Percentiles rank a stretch among this genome's conserved stretches.
Evolutionary conservation across 139 green algal species (phyloP).

Genomic region (Tetradesmus lagerheimii): DNA sequence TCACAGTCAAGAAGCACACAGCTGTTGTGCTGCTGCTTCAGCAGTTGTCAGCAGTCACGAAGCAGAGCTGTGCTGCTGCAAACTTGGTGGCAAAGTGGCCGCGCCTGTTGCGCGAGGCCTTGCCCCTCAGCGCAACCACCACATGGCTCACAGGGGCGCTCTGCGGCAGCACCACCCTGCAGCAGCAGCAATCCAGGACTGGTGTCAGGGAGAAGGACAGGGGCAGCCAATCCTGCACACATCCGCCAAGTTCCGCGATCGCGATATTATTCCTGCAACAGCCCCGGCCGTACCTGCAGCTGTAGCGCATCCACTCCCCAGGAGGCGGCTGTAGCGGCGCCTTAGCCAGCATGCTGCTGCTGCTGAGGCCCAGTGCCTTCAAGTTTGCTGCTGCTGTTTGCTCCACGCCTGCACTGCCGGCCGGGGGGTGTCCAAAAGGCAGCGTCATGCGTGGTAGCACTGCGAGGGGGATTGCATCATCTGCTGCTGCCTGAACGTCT

Average conservation of each 20-base stretch:
- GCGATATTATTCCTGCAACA: not conserved
- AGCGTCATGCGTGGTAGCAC: slow-evolving; percentile 10
- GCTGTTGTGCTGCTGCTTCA: no score
- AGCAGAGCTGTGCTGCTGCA: slow-evolving; percentile 1
- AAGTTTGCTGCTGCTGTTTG: slow-evolving; percentile 4
- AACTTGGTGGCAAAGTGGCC: slow-evolving; percentile 34
- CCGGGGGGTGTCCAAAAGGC: slow-evolving; percentile 35
- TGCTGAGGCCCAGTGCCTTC: not conserved
- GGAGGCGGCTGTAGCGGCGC: not conserved
- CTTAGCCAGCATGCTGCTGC: slow-evolving; percentile 2
- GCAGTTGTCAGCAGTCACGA: slow-evolving; percentile 5
- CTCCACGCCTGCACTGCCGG: not conserved
- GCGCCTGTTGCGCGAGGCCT: not conserved
- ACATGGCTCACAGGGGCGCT: not conserved
- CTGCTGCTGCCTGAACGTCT: slow-evolving; percentile 11
- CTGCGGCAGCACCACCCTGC: not conserved
- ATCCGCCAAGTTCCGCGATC: no score
- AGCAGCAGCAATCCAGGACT: not conserved
- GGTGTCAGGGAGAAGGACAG: no score
- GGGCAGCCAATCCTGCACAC: no score
- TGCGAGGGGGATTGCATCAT: not conserved
- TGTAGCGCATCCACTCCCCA: slow-evolving; percentile 29
- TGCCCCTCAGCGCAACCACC: slow-evolving; percentile 18
- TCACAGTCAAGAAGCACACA: no score
- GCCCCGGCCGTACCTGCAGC: not conserved